Evolutionary conservation across 106 monocot genomes (phyloP).

Genomic region (Posidonia australis): DNA sequence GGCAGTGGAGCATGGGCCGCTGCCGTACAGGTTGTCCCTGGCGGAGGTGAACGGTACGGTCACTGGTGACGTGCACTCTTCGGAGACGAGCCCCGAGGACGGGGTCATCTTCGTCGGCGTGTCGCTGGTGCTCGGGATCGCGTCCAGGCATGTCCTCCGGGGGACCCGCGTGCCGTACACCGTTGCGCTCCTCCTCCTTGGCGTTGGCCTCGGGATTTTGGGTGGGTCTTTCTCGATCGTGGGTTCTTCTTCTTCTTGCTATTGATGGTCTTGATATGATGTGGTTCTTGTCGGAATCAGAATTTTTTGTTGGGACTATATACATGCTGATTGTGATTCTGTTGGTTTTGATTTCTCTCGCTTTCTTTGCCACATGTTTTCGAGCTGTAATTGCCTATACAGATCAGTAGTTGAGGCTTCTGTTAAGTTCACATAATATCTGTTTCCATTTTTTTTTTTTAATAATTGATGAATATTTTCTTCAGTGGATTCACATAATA

Average conservation of each 20-base stretch:
- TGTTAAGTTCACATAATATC: too few relatives aligned
- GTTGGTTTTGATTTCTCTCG: too few relatives aligned
- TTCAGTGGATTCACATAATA: too few relatives aligned
- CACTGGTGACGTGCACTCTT: not conserved
- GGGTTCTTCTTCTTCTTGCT: not conserved
- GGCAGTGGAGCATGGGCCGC: constrained; percentile 12
- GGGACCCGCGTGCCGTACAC: constrained; percentile 93
- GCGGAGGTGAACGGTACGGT: not conserved
- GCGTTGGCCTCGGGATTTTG: constrained; percentile 66
- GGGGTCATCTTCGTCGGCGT: constrained; percentile 83
- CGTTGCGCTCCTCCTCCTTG: constrained; percentile 73
- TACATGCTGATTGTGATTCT: too few relatives aligned
- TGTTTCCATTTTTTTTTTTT: too few relatives aligned
- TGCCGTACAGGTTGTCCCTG: not conserved
- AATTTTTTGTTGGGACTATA: not conserved
- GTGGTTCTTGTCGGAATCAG: not conserved
- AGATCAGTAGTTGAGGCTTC: not conserved
- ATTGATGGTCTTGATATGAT: not conserved
- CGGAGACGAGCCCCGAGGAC: constrained; percentile 42
- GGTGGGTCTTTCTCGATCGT: constrained; percentile 20
- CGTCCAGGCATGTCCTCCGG: constrained; percentile 61
- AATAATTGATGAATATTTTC: too few relatives aligned
- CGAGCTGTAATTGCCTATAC: too few relatives aligned
- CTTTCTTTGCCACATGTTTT: too few relatives aligned
- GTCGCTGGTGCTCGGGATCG: constrained; percentile 75